Base-by-base conservation (phyloP, 352 stramenopile genomes). In the Phytophthora chlamydospora region DNA sequence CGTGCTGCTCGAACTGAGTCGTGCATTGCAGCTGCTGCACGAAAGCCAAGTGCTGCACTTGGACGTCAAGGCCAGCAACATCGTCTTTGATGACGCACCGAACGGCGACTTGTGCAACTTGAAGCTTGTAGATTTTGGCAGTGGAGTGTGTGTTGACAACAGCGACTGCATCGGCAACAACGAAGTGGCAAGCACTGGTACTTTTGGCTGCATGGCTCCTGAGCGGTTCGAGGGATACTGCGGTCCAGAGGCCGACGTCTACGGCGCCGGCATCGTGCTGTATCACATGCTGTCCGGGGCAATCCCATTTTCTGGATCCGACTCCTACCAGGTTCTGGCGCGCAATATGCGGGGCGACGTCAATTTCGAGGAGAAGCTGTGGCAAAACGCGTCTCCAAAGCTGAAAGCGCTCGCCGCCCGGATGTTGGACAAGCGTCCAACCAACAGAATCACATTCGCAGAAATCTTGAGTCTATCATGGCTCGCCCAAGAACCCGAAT, bases 91-190 rank as follows among this genome's bases (percentile, higher is more conserved):
- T 52, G 58, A 67, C 8, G 61, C 73, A 24, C 58, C 52, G 21
- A 50, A 51, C 3, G 55, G 55, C 31, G 65, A 57, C 36, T 86
- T 88, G 41, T 49, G 52, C 14, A 81, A 83, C 41, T 56, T 90
- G 32, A 90, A 90, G 59, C 75, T 90, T 47, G 70, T 88, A 45
- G 81, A 88, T 57, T 90, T 90, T 61, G 81, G 81, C 12, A 87
- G 73, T 60, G 78, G 72, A 9, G 49, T 54, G 31, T 61, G 61
- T 24, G 45, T 61, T 9, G 51, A 70, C 41, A 51, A 38, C 29
- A 52, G 35, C 13, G 59, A 38, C 7, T 43, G 24, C 4, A 27
- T 53, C 11, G 42, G 7, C 4, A 3, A 35, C 52, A 29, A 34
- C 55, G 31, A 75, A 68, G 27, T 71, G 12, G 59, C 44, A 43